These are phyloP conservation scores for Teunomyces atbi DNA, from an alignment of 805 yeast genomes.

Conservation along the genomic window DNA sequence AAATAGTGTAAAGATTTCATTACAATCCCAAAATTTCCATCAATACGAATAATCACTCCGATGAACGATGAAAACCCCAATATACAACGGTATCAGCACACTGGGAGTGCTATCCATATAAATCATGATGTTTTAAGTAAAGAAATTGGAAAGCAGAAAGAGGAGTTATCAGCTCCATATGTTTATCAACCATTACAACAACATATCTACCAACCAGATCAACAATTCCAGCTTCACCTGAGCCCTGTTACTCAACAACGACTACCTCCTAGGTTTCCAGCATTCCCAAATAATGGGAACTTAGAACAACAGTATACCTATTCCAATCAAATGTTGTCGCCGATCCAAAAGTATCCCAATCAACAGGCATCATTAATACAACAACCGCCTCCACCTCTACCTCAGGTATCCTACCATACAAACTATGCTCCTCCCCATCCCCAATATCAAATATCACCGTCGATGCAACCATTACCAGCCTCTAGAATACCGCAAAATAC, in stretches of 20 bases:
- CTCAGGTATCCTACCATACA: neutral
- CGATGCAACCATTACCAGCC: neutral
- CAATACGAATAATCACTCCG: neutral
- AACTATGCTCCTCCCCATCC: neutral
- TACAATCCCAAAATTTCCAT: neutral
- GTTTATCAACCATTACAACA: neutral
- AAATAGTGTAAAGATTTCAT: neutral
- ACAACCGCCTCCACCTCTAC: neutral
- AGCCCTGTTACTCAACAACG: neutral
- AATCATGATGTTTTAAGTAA: neutral
- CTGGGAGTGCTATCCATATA: neutral
- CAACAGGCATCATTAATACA: neutral
- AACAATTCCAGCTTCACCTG: neutral
- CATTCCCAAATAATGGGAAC: neutral
- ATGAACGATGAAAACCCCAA: slow-evolving; percentile 4
- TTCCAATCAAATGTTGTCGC: slow-evolving; percentile 1
- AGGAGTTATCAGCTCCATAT: neutral
- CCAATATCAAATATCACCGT: neutral
- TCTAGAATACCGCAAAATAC: slow-evolving; percentile 1
- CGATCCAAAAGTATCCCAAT: neutral
- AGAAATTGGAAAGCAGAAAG: neutral
- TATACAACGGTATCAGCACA: neutral
- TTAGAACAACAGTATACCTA: slow-evolving; percentile 1
- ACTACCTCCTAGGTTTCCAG: neutral
- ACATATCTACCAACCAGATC: neutral